Evolutionary conservation across 345 rosid species (phyloP).

Genomic region (Brassica incana): DNA sequence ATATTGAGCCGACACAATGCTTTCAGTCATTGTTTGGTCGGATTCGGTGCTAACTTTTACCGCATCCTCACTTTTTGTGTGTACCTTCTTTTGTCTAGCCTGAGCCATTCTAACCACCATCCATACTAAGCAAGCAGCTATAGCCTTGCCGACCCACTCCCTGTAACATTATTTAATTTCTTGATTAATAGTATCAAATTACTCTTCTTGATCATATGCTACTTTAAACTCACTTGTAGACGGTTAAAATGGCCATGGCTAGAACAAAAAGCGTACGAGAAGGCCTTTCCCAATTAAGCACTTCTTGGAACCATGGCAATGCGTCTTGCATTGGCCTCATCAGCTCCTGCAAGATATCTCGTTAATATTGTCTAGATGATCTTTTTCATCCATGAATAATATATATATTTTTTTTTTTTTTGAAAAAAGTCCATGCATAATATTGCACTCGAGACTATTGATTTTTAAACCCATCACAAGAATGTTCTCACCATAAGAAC

Average conservation of each 20-base stretch:
- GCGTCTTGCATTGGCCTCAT: constrained; percentile 56
- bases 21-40: constrained; percentile 62
- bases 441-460: background rate
- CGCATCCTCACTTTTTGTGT: constrained; percentile 45
- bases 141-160: constrained; percentile 80
- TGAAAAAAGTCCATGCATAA: background rate
- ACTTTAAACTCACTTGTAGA: constrained; percentile 47
- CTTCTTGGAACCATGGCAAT: constrained; percentile 48
- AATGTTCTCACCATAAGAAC: constrained; percentile 58
- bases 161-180: constrained; percentile 29
- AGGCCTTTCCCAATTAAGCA: constrained; percentile 65
- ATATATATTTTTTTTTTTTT: too few species aligned
- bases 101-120: constrained; percentile 54
- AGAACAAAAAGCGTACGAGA: constrained; percentile 41
- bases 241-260: constrained; percentile 33
- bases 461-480: background rate
- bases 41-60: constrained; percentile 62
- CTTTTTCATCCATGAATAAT: background rate
- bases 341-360: constrained; percentile 54
- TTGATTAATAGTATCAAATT: background rate
- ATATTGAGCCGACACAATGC: constrained; percentile 76
- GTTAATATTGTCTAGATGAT: background rate
- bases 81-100: constrained; percentile 43
- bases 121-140: constrained; percentile 55
- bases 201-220: background rate